These are phyloP conservation scores for Cubamyces sp. DNA, from an alignment of 768 basidiomycete genomes.

Conservation along the genomic window DNA sequence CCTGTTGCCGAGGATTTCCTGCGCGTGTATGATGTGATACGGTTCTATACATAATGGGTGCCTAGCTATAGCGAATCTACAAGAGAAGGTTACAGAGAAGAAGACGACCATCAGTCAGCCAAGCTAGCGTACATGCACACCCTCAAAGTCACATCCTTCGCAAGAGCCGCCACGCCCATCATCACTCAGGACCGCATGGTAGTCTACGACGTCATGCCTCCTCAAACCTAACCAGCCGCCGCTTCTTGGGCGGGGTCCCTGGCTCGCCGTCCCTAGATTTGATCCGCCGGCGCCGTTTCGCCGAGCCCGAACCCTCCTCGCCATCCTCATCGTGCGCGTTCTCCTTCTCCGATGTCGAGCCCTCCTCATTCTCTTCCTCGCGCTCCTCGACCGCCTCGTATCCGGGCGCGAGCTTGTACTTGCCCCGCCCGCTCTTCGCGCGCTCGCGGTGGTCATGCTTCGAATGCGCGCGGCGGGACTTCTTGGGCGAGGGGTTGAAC, in stretches of 20 bases:
- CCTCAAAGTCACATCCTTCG: not conserved
- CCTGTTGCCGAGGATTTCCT: not conserved
- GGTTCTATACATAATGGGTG: not conserved
- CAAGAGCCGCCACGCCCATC: not conserved
- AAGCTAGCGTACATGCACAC: conserved; percentile 6
- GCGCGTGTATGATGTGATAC: too few relatives aligned
- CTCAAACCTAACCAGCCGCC: conserved; percentile 32
- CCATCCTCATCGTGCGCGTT: conserved; percentile 1
- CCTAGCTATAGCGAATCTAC: not conserved
- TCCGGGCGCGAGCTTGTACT: conserved; percentile 2
- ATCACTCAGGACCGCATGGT: too few relatives aligned
- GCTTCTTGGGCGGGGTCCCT: conserved; percentile 42
- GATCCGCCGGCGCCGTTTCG: conserved; percentile 17
- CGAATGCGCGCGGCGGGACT: conserved; percentile 9
- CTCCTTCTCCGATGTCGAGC: conserved; percentile 11
- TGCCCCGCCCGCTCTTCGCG: conserved; percentile 11
- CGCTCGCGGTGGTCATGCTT: conserved; percentile 5
- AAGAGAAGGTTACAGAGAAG: not conserved
- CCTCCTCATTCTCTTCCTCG: conserved; percentile 10
- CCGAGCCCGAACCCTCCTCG: conserved; percentile 3
- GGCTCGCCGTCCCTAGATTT: conserved; percentile 14
- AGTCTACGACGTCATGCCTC: not conserved
- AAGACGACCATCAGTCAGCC: not conserved
- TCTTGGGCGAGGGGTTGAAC: conserved; percentile 59
- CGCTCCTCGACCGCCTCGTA: not conserved